These are phyloP conservation scores for Pseudofabraea citricarpa DNA, from an alignment of 2,329 filamentous ascomycete genomes.

Conservation along the genomic window DNA sequence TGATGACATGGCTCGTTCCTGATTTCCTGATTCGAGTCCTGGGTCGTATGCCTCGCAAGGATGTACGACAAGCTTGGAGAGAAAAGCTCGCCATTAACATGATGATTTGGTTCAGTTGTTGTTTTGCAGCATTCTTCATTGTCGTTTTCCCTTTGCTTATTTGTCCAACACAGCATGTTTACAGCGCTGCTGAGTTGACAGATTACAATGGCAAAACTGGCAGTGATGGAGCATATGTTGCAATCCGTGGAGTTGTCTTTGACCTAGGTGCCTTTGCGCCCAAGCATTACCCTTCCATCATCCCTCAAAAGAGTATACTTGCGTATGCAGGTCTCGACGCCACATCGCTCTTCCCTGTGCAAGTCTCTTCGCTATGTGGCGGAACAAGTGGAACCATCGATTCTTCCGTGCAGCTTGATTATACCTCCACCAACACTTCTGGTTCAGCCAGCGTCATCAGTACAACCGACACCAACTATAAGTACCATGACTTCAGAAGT, in stretches of 20 bases:
- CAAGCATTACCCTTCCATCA: conserved; percentile 68
- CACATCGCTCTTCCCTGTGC: conserved; percentile 85
- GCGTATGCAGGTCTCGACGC: conserved; percentile 86
- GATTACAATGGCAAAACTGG: conserved; percentile 67
- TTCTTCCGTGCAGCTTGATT: conserved; percentile 77
- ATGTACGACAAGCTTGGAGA: conserved; percentile 88
- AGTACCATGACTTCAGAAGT: conserved; percentile 90
- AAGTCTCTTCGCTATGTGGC: conserved; percentile 86
- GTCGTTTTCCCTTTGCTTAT: conserved; percentile 81
- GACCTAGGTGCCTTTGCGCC: conserved; percentile 71
- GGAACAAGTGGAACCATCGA: conserved; percentile 64
- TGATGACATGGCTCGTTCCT: conserved; percentile 82
- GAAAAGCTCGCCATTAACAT: conserved; percentile 98
- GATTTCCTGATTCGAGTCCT: conserved; percentile 74
- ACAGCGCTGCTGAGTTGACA: conserved; percentile 70
- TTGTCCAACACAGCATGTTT: conserved; percentile 89
- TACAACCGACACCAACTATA: conserved; percentile 63
- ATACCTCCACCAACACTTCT: conserved; percentile 70
- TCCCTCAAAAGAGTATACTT: conserved; percentile 56
- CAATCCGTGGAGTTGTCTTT: conserved; percentile 87
- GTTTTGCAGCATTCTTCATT: conserved; percentile 79
- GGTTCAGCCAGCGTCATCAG: conserved; percentile 62
- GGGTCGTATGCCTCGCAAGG: conserved; percentile 85
- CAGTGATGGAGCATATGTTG: conserved; percentile 56
- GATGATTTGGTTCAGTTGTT: conserved; percentile 87